Base-by-base conservation (phyloP, 345 rosid genomes). In the Melastoma malabathricum region DNA sequence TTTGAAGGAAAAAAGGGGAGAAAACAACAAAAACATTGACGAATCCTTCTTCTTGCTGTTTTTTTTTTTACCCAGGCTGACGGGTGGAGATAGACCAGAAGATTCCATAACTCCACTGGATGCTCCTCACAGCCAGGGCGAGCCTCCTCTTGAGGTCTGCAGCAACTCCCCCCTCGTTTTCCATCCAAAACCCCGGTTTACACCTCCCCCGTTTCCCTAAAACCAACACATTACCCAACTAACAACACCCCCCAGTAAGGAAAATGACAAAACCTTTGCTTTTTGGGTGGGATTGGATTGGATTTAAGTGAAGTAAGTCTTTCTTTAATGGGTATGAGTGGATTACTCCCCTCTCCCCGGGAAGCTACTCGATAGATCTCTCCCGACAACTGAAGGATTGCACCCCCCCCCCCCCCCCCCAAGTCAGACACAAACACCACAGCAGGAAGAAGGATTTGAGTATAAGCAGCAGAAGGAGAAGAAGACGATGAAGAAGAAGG, bases 51-150 rank as follows among this genome's bases (percentile, higher is more conserved):
- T 53, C 19, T 19, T 48, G 10, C 18, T 39, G 52, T 15, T 19
- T 13, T 18, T 48, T 16, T 15, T 17, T 38, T 27, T 65, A 76
- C 82, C 76, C 76, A 15, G 64, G 74, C 44, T 76, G 71, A 47
- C 41, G 43, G 45, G 66, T 17, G 43, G 82, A 73, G 47, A 60
- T 59, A 45, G 78, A 73, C 82, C 82, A 77, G 65, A 73, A 77
- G 43, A 77, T 70, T 44, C 76, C 82, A 61, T 77, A 77, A 68
- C 78, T 77, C 82, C 82, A 77, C 22, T 77, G 74, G 48, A 73
- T 68, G 65, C 65, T 77, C 55, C 74, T 70, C 48, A 73, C 79
- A 20, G 82, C 78, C 19, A 64, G 56, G 56, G 79, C 79, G 62
- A 77, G 74, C 67, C 66, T 64, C 47, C 65, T 60, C 65, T 57